Conservation (phyloP, 2,329 filamentous ascomycete species). For the Botrytis medusae region DNA sequence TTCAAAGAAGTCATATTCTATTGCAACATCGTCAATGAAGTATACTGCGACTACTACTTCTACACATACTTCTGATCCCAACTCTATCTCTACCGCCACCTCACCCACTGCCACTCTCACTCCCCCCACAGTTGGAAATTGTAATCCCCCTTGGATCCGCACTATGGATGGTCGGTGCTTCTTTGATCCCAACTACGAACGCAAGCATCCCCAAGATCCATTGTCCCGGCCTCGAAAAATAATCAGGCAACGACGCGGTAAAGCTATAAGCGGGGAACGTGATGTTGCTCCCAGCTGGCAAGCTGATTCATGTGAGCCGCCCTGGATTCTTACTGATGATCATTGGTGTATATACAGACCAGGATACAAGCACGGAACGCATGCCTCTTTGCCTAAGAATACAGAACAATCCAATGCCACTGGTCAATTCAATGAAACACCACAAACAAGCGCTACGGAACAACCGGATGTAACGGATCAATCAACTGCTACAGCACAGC, state of each 20-base stretch:
- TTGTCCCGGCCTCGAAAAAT: neutral
- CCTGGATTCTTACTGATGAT: neutral
- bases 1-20: neutral
- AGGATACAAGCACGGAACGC: neutral
- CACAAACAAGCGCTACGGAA: neutral
- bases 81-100: too few relatives aligned
- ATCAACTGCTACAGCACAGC: neutral
- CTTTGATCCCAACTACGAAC: neutral
- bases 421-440: neutral
- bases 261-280: neutral
- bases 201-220: neutral
- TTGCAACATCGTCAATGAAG: neutral
- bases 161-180: conserved; percentile 4
- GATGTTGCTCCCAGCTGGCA: neutral
- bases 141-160: neutral
- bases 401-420: neutral
- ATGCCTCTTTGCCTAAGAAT: neutral
- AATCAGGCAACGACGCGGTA: neutral
- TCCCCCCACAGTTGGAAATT: neutral
- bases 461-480: neutral
- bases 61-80: neutral
- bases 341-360: neutral
- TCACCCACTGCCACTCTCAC: neutral
- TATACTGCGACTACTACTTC: neutral
- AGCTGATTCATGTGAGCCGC: conserved; percentile 3